Evolutionary conservation across 306 rosid genomes (phyloP).

Genomic region (Mimosa pudica): DNA sequence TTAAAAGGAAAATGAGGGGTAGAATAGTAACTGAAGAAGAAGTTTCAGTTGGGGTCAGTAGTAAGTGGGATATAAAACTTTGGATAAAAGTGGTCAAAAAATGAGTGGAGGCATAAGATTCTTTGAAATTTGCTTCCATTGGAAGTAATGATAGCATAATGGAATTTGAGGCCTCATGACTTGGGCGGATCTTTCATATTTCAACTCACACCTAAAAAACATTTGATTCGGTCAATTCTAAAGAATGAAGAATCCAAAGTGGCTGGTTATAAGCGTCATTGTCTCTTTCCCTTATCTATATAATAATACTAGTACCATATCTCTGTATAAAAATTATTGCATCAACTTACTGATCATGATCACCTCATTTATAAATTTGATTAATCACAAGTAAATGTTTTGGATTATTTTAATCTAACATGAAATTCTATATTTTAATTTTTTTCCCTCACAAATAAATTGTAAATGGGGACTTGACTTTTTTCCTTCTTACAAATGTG

Average conservation of each 20-base stretch:
- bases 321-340: too few relatives aligned
- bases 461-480: too few relatives aligned
- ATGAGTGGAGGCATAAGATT: slow-evolving; percentile 43
- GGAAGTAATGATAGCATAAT: slow-evolving; percentile 43
- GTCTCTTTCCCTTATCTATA: not conserved
- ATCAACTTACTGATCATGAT: too few relatives aligned
- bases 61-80: not conserved
- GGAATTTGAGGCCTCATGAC: slow-evolving; percentile 30
- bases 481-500: too few relatives aligned
- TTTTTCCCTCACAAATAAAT: too few relatives aligned
- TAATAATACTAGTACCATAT: too few relatives aligned
- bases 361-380: too few relatives aligned
- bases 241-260: slow-evolving; percentile 1
- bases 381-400: too few relatives aligned
- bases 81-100: slow-evolving; percentile 41
- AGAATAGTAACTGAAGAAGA: not conserved
- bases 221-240: slow-evolving; percentile 15
- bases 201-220: not conserved
- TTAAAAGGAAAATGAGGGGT: not conserved
- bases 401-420: too few relatives aligned
- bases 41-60: not conserved
- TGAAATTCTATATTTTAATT: too few relatives aligned
- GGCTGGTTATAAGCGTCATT: not conserved
- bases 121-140: slow-evolving; percentile 36
- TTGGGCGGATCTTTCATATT: slow-evolving; percentile 19